These are phyloP conservation scores for Periconia macrospinosa DNA, from an alignment of 2,329 filamentous ascomycete species.

Conservation along the genomic window DNA sequence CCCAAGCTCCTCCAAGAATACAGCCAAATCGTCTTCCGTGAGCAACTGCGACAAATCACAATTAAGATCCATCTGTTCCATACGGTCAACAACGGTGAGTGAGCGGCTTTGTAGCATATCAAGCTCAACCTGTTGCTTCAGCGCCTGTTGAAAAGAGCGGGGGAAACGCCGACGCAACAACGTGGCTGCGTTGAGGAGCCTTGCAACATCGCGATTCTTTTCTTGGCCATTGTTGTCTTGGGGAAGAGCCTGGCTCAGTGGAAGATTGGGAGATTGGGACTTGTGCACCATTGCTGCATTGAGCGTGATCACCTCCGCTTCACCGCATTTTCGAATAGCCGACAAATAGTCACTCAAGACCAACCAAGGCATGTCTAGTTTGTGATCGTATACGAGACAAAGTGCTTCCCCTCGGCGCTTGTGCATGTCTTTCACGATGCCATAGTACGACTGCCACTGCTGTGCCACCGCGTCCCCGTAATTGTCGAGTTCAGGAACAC, in stretches of 20 bases:
- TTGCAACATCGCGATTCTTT: slow-evolving; percentile 55
- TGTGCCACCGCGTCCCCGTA: slow-evolving; percentile 74
- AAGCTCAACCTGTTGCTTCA: slow-evolving; percentile 66
- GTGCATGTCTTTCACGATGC: slow-evolving; percentile 82
- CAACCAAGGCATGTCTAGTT: slow-evolving; percentile 76
- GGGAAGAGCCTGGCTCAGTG: slow-evolving; percentile 36
- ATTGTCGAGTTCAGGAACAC: slow-evolving; percentile 72
- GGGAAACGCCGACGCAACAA: slow-evolving; percentile 72
- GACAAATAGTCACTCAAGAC: slow-evolving; percentile 81
- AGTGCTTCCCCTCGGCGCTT: slow-evolving; percentile 82
- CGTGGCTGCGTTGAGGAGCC: slow-evolving; percentile 69
- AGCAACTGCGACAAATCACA: slow-evolving; percentile 78
- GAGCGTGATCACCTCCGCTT: slow-evolving; percentile 72
- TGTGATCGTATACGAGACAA: slow-evolving; percentile 72
- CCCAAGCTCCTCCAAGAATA: slow-evolving; percentile 61
- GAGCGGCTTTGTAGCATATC: slow-evolving; percentile 76
- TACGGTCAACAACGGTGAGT: slow-evolving; percentile 61
- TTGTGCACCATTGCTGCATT: slow-evolving; percentile 57
- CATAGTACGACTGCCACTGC: slow-evolving; percentile 90
- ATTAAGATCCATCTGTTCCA: slow-evolving; percentile 76
- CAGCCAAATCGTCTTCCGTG: slow-evolving; percentile 69
- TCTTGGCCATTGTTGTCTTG: slow-evolving; percentile 11
- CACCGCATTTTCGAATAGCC: slow-evolving; percentile 76
- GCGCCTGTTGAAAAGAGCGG: slow-evolving; percentile 68
- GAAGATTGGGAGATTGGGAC: slow-evolving; percentile 17